Evolutionary conservation across 2,329 filamentous ascomycete genomes (phyloP), one percentile per base, ranked within the genome.

Genomic region (Nemania bipapillata): DNA sequence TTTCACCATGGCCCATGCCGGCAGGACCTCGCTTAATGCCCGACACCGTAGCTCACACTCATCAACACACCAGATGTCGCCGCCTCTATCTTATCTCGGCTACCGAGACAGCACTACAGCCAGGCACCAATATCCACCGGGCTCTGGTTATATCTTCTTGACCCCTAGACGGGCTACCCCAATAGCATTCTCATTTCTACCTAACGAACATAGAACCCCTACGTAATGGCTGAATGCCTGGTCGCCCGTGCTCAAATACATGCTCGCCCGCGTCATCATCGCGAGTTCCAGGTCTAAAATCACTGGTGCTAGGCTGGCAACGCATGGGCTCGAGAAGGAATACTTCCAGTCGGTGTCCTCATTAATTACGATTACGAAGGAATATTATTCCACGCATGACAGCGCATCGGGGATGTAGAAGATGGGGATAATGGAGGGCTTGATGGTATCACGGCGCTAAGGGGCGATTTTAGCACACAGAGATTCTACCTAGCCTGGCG

Each of bases 1-100:
- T 90, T 76, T 88, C 86, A 11, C 87, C 87, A 73, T 90, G 87
- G 0, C 85, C 84, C 1, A 89, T 87, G 0, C 87, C 87, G 2
- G 86, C 75, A 0, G 86, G 86, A 0, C 85, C 85, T 0, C 87
- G 79, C 73, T 85, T n/a, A 84, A 73, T 86, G 84, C 3, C 84
- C 84, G 66, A 87, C 86, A 0, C 83, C 85, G 71, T 87, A 84
- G 70, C 83, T 79, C 80, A 78, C 85, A 37, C 71, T 71, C 57
- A 86, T 69, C n/a, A 83, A 77, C 63, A 83, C 65, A 81, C 82
- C 70, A 15, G 72, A 73, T 15, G 81, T 80, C 42, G 77, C 76
- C 7, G 84, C 82, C 1, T 77, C 78, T 84, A 89, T 88, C 1
- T 86, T 84, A 65, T 85, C 81, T 2, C 85, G 79, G 2, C 85